phyloP scores from a whole-genome alignment of 1,284 basidiomycete genomes.

The Cryptococcus sp. region DNA sequence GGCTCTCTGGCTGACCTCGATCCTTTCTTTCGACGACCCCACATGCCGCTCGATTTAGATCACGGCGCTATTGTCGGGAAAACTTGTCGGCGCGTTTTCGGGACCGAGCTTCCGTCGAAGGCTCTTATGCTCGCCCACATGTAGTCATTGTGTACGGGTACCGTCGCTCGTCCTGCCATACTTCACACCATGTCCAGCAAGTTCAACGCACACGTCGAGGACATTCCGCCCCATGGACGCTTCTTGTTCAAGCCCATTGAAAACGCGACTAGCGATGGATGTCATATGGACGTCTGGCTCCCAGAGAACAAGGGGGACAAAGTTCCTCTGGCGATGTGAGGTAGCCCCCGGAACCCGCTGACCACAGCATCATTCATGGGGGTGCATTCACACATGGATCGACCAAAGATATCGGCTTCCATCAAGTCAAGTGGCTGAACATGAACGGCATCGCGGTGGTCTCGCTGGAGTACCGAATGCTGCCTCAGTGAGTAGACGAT shows the following conservation, averaged over 20 bases:
- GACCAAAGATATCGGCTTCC: constrained; percentile 8
- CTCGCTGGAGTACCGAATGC: constrained; percentile 16
- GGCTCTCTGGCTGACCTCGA: too few relatives aligned
- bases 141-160: too few relatives aligned
- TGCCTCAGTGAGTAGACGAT: constrained; percentile 13
- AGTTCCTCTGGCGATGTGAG: constrained; percentile 8
- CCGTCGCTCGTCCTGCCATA: too few relatives aligned
- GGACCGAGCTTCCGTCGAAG: too few relatives aligned
- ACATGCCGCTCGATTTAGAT: too few relatives aligned
- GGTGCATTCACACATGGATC: constrained; percentile 15
- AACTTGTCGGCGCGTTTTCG: too few relatives aligned
- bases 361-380: constrained; percentile 15
- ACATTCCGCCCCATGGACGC: constrained; percentile 6
- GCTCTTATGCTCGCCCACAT: too few relatives aligned
- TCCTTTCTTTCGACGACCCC: too few relatives aligned
- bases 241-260: constrained; percentile 15
- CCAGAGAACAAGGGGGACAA: constrained; percentile 4
- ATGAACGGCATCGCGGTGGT: constrained; percentile 13
- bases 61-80: too few relatives aligned
- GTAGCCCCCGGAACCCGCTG: not conserved
- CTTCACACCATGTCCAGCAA: not conserved
- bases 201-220: not conserved
- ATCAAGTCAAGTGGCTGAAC: constrained; percentile 16
- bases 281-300: constrained; percentile 17
- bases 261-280: constrained; percentile 10